Evolutionary conservation across 1,284 basidiomycete species (phyloP).

Genomic region (Apiotrichum siamense): DNA sequence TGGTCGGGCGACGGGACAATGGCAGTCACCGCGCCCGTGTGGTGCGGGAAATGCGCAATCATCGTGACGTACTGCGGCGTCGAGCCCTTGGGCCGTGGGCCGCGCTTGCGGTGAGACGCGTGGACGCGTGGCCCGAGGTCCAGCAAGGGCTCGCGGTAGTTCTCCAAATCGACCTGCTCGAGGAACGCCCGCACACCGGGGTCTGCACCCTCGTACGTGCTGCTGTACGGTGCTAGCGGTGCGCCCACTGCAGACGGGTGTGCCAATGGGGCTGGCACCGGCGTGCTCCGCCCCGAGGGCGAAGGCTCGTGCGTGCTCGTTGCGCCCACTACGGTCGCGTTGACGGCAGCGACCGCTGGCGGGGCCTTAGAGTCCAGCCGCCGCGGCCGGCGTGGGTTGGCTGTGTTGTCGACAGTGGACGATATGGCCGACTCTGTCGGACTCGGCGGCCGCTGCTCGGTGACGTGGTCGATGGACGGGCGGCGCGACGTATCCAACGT

Average conservation of each 20-base stretch:
- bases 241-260: conserved; percentile 12
- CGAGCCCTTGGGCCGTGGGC: conserved; percentile 54
- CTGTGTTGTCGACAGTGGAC: conserved; percentile 28
- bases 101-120: conserved; percentile 67
- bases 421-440: conserved; percentile 39
- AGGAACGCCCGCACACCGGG: conserved; percentile 75
- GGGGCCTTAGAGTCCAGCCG: conserved; percentile 66
- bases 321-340: conserved; percentile 63
- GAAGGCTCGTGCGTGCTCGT: conserved; percentile 33
- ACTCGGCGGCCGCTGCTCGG: conserved; percentile 3
- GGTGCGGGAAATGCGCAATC: conserved; percentile 78
- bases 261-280: conserved; percentile 11
- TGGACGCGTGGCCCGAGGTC: conserved; percentile 85
- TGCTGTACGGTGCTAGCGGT: conserved; percentile 32
- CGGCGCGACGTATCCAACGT: conserved; percentile 27
- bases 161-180: conserved; percentile 83
- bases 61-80: conserved; percentile 61
- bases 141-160: conserved; percentile 67
- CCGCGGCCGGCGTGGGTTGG: conserved; percentile 18
- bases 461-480: neutral
- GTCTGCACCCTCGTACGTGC: conserved; percentile 67
- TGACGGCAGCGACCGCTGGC: conserved; percentile 72
- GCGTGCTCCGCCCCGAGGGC: conserved; percentile 41
- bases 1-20: conserved; percentile 89
- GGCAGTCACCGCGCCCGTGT: conserved; percentile 69